These are phyloP conservation scores for Torulaspora gathmanii DNA, from an alignment of 805 yeast genomes.

Conservation along the genomic window DNA sequence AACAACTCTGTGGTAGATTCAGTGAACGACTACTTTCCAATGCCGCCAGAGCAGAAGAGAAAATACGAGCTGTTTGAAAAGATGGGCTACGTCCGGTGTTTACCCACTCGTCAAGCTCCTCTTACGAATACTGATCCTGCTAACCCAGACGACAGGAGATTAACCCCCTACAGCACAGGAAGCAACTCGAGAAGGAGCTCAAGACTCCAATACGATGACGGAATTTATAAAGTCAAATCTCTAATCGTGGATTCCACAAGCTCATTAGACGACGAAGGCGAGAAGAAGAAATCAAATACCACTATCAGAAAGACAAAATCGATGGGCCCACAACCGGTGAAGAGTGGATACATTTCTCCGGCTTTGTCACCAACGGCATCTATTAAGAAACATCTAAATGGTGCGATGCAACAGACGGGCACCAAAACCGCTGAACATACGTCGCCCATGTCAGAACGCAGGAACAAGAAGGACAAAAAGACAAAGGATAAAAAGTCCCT, in stretches of 20 bases:
- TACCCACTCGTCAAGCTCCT: conserved; percentile 18
- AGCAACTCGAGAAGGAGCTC: conserved; percentile 26
- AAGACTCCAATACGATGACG: conserved; percentile 27
- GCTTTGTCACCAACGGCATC: conserved; percentile 8
- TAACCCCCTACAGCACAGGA: conserved; percentile 19
- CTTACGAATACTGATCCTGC: conserved; percentile 6
- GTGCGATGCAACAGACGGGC: neutral
- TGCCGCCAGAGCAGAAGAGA: conserved; percentile 22
- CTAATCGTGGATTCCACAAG: conserved; percentile 18
- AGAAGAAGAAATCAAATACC: neutral
- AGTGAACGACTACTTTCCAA: conserved; percentile 29
- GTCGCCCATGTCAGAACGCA: neutral
- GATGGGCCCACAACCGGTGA: conserved; percentile 7
- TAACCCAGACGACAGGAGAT: conserved; percentile 12
- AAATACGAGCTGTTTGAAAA: conserved; percentile 28
- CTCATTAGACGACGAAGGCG: conserved; percentile 9
- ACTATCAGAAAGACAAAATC: conserved; percentile 27
- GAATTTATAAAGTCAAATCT: conserved; percentile 34
- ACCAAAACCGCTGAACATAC: conserved; percentile 1
- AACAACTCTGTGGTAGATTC: conserved; percentile 23
- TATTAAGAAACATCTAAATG: neutral
- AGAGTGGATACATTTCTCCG: conserved; percentile 1
- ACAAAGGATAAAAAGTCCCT: conserved; percentile 9
- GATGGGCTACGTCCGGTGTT: conserved; percentile 31
- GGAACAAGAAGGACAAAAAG: conserved; percentile 5